phyloP scores from a whole-genome alignment of 345 rosid genomes.

The Gossypium longicalyx region DNA sequence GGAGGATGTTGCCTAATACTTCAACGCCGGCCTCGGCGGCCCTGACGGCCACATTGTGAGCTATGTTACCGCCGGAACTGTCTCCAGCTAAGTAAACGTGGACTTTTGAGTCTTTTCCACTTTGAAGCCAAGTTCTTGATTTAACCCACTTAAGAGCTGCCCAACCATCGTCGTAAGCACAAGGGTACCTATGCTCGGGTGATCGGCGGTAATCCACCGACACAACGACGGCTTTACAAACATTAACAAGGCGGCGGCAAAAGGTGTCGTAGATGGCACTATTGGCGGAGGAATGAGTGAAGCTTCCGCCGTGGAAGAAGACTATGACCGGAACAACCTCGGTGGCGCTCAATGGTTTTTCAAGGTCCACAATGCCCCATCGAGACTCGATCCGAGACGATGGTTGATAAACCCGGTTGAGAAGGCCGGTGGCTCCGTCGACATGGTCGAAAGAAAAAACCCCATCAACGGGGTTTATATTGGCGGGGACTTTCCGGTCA shows the following conservation, averaged over 20 bases:
- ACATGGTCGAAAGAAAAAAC: conserved; percentile 90
- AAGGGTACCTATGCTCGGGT: conserved; percentile 74
- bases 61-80: conserved; percentile 93
- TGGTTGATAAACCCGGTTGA: conserved; percentile 65
- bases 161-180: conserved; percentile 96
- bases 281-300: conserved; percentile 89
- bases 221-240: conserved; percentile 69
- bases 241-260: conserved; percentile 70
- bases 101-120: conserved; percentile 66
- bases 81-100: conserved; percentile 84
- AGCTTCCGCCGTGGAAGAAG: conserved; percentile 97
- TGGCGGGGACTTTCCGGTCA: conserved; percentile 82
- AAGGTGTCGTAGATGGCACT: conserved; percentile 91
- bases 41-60: conserved; percentile 75
- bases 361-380: conserved; percentile 51
- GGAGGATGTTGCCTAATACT: conserved; percentile 76
- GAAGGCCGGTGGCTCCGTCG: conserved; percentile 61
- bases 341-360: conserved; percentile 61
- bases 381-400: conserved; percentile 33
- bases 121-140: conserved; percentile 72
- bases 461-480: conserved; percentile 70
- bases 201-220: conserved; percentile 89
- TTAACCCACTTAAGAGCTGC: conserved; percentile 86
- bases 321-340: conserved; percentile 68
- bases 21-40: conserved; percentile 54